Conservation (phyloP, 129 eudicot genomes). For the Kitagawia praeruptora region DNA sequence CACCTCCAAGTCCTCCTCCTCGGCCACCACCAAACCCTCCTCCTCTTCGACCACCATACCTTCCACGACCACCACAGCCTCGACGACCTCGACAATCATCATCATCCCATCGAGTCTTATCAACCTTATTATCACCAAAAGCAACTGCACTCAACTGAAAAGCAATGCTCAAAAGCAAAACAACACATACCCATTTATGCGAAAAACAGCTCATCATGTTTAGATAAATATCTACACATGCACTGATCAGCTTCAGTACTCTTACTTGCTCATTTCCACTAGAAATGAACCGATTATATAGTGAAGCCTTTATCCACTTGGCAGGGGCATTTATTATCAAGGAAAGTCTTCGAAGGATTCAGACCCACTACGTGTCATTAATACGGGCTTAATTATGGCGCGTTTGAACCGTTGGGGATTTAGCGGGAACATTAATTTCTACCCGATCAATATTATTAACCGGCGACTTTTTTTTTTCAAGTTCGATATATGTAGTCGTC, state of each 20-base stretch:
- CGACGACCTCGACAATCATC: slow-evolving; percentile 10
- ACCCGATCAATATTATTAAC: background rate
- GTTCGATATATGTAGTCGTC: background rate
- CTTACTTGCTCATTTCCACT: background rate
- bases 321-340: background rate
- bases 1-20: background rate
- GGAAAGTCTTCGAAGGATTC: background rate
- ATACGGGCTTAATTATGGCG: slow-evolving; percentile 17
- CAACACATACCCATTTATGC: slow-evolving; percentile 24
- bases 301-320: slow-evolving; percentile 14
- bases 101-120: slow-evolving; percentile 16
- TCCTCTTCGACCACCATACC: slow-evolving; percentile 4
- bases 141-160: slow-evolving; percentile 22
- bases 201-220: background rate
- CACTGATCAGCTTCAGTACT: slow-evolving; percentile 3
- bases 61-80: slow-evolving; percentile 5
- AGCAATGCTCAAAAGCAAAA: slow-evolving; percentile 21
- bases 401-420: slow-evolving; percentile 37
- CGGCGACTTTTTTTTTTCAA: background rate
- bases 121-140: slow-evolving; percentile 20
- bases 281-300: background rate
- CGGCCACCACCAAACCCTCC: background rate
- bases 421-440: slow-evolving; percentile 31
- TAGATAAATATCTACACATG: background rate
- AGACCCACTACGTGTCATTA: slow-evolving; percentile 18